A percentile compares a stretch with the other conserved stretches of the same genome.
phyloP scores from a whole-genome alignment of 257 asterid species.

The Lantana camara region DNA sequence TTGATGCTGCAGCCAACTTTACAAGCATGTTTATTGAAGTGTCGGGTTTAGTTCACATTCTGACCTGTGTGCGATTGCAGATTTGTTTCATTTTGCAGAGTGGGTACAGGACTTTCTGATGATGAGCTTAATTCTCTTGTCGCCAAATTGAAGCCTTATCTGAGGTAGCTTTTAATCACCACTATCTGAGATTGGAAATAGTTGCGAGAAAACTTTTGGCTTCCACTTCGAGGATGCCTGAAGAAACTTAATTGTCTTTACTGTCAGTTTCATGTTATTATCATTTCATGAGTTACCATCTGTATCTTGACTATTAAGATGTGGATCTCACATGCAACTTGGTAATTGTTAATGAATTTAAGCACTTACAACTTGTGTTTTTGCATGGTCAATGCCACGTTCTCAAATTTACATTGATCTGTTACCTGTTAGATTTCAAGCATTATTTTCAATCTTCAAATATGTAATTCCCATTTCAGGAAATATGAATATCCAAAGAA shows the following conservation, averaged over 20 bases:
- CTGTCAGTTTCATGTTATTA: conserved; percentile 14
- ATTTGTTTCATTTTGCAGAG: conserved; percentile 94
- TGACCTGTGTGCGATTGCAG: conserved; percentile 76
- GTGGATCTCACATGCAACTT: conserved; percentile 13
- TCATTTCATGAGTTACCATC: background rate
- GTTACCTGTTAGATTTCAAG: conserved; percentile 6
- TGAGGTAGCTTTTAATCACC: conserved; percentile 51
- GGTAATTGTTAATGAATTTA: conserved; percentile 10
- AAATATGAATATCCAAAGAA: conserved; percentile 86
- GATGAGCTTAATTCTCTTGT: conserved; percentile 85
- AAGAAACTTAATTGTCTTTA: background rate
- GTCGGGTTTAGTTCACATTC: conserved; percentile 19
- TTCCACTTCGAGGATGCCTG: conserved; percentile 22
- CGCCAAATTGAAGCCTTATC: conserved; percentile 78
- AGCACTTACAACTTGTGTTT: conserved; percentile 14
- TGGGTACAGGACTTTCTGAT: conserved; percentile 97
- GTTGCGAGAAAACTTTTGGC: too few species aligned
- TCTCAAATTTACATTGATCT: conserved; percentile 6
- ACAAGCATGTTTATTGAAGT: conserved; percentile 16
- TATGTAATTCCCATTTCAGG: conserved; percentile 43
- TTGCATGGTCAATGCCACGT: conserved; percentile 12
- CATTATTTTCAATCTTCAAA: conserved; percentile 11
- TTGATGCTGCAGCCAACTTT: conserved; percentile 8
- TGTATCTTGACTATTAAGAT: background rate
- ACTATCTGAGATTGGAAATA: conserved; percentile 10